A percentile compares a stretch with the other conserved stretches of the same genome.
phyloP scores from a whole-genome alignment of 495 filamentous ascomycete species.

The Neurospora sp. region DNA sequence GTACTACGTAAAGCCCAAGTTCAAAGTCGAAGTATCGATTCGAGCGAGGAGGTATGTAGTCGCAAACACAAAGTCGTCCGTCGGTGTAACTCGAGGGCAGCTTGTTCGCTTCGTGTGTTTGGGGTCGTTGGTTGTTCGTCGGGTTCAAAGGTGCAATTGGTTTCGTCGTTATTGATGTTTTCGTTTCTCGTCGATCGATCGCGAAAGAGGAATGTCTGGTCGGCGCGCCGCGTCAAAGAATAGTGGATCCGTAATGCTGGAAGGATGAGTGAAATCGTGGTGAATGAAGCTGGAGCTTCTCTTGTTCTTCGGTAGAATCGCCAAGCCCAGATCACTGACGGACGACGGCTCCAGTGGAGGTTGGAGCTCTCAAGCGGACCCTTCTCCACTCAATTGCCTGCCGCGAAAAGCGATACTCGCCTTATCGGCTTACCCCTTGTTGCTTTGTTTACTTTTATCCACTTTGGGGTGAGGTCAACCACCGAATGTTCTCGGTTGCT shows the following conservation, averaged over 20 bases:
- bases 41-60: not conserved
- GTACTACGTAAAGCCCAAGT: not conserved
- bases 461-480: not conserved
- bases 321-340: not conserved
- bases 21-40: not conserved
- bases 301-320: not conserved
- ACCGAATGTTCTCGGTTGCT: not conserved
- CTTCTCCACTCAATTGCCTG: not conserved
- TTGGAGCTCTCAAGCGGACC: not conserved
- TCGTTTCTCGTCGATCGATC: not conserved
- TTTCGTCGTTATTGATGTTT: not conserved
- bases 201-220: not conserved
- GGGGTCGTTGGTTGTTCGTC: not conserved
- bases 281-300: not conserved
- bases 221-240: not conserved
- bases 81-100: not conserved
- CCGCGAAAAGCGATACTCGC: not conserved
- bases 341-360: not conserved
- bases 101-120: not conserved
- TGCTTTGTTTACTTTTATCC: not conserved
- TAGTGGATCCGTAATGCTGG: not conserved
- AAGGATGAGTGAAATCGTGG: not conserved
- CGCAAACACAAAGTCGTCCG: not conserved
- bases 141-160: not conserved
- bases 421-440: not conserved